Percentiles rank a stretch among this genome's conserved stretches.
These are phyloP conservation scores for Pleurotus cornucopiae DNA, from an alignment of 768 basidiomycete species.

Conservation along the genomic window DNA sequence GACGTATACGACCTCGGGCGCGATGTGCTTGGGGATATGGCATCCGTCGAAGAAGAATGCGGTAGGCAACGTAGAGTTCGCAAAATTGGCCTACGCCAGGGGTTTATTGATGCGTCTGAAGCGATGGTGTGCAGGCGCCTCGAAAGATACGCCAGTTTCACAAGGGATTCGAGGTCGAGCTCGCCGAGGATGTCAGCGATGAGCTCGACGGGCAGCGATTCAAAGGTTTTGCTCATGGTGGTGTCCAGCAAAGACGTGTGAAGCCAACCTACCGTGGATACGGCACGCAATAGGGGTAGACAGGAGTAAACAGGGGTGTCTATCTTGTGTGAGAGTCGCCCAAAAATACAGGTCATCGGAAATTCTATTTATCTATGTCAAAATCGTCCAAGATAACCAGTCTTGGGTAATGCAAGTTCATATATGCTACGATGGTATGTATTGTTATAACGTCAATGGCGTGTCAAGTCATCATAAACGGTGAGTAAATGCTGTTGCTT, in stretches of 20 bases:
- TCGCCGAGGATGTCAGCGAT: constrained; percentile 69
- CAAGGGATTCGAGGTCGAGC: constrained; percentile 58
- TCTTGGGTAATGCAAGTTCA: no score
- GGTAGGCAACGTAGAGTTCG: constrained; percentile 39
- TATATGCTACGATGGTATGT: no score
- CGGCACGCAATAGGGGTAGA: not conserved
- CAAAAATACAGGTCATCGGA: no score
- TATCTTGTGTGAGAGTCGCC: no score
- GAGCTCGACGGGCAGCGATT: constrained; percentile 72
- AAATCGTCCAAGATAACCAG: no score
- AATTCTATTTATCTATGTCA: no score
- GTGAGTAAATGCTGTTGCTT: no score
- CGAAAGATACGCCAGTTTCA: constrained; percentile 58
- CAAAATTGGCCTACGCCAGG: constrained; percentile 71
- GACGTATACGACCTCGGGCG: not conserved
- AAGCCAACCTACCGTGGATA: no score
- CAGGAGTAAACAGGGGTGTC: not conserved
- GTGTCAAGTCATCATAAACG: no score
- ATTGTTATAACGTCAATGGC: no score
- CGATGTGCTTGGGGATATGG: not conserved
- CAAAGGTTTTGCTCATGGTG: constrained; percentile 23
- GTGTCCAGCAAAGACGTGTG: not conserved
- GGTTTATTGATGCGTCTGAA: constrained; percentile 64
- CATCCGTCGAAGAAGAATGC: not conserved
- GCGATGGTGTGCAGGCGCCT: constrained; percentile 51